Conservation (phyloP, 2,329 filamentous ascomycete species). For the Trichoderma gracile region DNA sequence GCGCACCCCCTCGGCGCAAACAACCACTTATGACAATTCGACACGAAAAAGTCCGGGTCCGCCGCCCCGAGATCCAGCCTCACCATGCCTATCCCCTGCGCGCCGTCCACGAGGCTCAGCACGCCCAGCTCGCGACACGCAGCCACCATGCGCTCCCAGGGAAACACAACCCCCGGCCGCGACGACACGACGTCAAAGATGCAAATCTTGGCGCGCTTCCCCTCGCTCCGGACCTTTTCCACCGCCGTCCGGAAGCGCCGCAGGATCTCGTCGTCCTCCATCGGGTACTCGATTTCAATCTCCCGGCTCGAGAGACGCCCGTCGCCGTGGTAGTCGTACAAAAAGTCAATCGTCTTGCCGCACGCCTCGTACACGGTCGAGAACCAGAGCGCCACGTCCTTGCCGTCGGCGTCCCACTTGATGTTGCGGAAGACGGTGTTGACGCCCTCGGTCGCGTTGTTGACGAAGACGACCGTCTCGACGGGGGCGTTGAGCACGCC, state of each 20-base stretch:
- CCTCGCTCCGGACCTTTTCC: conserved; percentile 49
- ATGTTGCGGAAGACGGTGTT: conserved; percentile 27
- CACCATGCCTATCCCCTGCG: conserved; percentile 81
- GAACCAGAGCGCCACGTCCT: conserved; percentile 79
- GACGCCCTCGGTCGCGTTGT: conserved; percentile 56
- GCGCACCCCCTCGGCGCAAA: conserved; percentile 77
- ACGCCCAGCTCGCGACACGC: conserved; percentile 68
- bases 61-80: conserved; percentile 64
- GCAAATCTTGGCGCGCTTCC: conserved; percentile 66
- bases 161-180: conserved; percentile 75
- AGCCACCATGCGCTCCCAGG: conserved; percentile 67
- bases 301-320: conserved; percentile 48
- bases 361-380: conserved; percentile 77
- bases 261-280: conserved; percentile 68
- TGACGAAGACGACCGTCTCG: conserved; percentile 71
- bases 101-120: conserved; percentile 77
- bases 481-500: conserved; percentile 64
- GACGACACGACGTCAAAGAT: conserved; percentile 78
- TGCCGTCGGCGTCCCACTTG: conserved; percentile 56
- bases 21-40: conserved; percentile 92
- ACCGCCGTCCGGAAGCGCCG: conserved; percentile 61
- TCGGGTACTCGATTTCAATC: conserved; percentile 67
- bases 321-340: conserved; percentile 42
- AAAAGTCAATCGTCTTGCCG: conserved; percentile 56
- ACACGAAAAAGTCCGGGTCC: conserved; percentile 83